Evolutionary conservation across 1,284 basidiomycete species (phyloP).

Genomic region (Pyrrhoderma noxium): DNA sequence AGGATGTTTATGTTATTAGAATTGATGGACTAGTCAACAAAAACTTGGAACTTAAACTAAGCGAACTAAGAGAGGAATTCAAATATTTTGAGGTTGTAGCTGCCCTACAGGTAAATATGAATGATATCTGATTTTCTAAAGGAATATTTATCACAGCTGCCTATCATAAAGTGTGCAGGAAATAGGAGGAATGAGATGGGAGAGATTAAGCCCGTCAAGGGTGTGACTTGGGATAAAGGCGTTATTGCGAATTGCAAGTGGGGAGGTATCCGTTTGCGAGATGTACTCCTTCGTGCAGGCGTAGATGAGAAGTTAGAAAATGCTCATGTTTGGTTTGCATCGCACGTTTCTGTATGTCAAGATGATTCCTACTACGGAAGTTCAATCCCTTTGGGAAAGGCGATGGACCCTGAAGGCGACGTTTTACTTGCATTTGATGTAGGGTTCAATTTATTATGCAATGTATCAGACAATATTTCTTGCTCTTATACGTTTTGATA

Average conservation of each 20-base stretch:
- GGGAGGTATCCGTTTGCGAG: conserved; percentile 49
- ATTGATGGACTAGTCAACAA: conserved; percentile 33
- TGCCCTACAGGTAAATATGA: conserved; percentile 41
- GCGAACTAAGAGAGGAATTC: conserved; percentile 38
- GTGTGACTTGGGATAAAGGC: conserved; percentile 53
- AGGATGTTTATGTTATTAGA: conserved; percentile 35
- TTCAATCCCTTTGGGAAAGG: conserved; percentile 48
- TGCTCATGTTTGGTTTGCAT: conserved; percentile 53
- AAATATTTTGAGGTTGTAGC: conserved; percentile 43
- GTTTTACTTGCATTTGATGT: conserved; percentile 61
- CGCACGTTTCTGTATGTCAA: conserved; percentile 53
- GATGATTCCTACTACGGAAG: conserved; percentile 55
- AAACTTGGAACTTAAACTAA: conserved; percentile 31
- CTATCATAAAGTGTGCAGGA: conserved; percentile 50
- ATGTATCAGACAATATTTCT: conserved; percentile 1
- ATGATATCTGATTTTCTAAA: too few relatives aligned
- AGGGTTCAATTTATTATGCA: conserved; percentile 12
- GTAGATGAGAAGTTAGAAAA: conserved; percentile 25
- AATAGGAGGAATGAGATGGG: conserved; percentile 62
- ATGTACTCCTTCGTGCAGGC: conserved; percentile 42
- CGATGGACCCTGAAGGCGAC: conserved; percentile 39
- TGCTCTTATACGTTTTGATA: conserved; percentile 1
- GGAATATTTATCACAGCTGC: too few relatives aligned
- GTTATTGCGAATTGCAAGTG: conserved; percentile 57
- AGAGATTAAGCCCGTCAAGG: conserved; percentile 37